Conservation (phyloP, 73 alveolate genomes). For the Uronychia setigera region DNA sequence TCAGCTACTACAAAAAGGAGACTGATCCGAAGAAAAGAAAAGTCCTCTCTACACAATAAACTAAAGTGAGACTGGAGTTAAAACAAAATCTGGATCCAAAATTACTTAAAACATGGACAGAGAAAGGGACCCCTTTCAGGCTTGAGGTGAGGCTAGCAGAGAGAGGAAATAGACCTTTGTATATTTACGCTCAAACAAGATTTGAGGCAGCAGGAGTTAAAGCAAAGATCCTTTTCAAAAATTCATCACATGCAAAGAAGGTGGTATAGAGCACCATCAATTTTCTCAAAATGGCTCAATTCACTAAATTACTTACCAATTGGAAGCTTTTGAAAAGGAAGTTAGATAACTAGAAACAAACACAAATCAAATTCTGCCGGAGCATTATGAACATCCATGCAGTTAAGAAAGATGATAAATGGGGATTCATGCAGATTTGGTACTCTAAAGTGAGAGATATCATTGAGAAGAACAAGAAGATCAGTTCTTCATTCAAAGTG, state of each 20-base stretch:
- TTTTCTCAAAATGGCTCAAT: neutral
- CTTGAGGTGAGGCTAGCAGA: neutral
- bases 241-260: neutral
- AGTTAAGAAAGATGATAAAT: neutral
- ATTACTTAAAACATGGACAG: neutral
- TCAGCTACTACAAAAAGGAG: neutral
- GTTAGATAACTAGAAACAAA: too few species aligned
- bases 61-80: neutral
- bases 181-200: neutral
- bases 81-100: neutral
- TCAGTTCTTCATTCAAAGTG: too few species aligned
- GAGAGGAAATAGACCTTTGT: neutral
- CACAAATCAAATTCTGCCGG: too few species aligned
- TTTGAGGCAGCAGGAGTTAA: neutral
- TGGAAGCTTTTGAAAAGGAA: neutral
- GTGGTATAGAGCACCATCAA: neutral
- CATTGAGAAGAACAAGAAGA: too few species aligned
- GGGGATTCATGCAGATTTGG: too few species aligned
- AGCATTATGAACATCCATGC: neutral
- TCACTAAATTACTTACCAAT: neutral
- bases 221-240: neutral
- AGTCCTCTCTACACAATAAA: neutral
- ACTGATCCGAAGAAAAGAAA: neutral
- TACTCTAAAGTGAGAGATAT: too few species aligned
- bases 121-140: neutral